phyloP scores from a whole-genome alignment of 257 asterid genomes.

The Solanum ahanhuiri region DNA sequence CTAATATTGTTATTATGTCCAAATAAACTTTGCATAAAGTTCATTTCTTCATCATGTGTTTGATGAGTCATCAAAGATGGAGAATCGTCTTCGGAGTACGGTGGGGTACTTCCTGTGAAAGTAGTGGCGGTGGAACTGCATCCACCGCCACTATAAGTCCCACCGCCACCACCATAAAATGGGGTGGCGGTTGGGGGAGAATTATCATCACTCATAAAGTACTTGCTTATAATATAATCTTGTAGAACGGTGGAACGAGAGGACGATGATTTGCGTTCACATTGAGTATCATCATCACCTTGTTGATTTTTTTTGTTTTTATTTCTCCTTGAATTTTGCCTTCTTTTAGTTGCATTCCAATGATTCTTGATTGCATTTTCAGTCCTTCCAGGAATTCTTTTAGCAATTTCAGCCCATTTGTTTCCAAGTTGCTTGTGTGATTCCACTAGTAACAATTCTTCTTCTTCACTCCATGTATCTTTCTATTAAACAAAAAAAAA shows the following conservation, averaged over 20 bases:
- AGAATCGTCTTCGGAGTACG: slow-evolving; percentile 8
- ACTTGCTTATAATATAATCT: slow-evolving; percentile 38
- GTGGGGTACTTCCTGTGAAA: neutral
- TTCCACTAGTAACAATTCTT: slow-evolving; percentile 45
- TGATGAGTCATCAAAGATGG: slow-evolving; percentile 23
- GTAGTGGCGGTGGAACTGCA: neutral
- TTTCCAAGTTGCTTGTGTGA: slow-evolving; percentile 50
- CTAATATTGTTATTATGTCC: neutral
- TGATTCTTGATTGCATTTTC: slow-evolving; percentile 83
- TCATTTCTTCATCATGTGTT: slow-evolving; percentile 38
- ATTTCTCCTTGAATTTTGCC: slow-evolving; percentile 36
- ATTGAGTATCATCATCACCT: neutral
- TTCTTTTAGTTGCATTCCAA: slow-evolving; percentile 72
- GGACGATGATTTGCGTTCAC: neutral
- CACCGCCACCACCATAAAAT: neutral
- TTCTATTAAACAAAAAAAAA: slow-evolving; percentile 21
- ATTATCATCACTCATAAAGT: neutral
- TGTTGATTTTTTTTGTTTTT: slow-evolving; percentile 19
- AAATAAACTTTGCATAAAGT: slow-evolving; percentile 39
- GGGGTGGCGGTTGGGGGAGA: neutral
- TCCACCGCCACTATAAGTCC: neutral
- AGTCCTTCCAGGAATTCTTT: slow-evolving; percentile 53
- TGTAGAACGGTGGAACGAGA: slow-evolving; percentile 31
- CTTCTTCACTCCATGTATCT: slow-evolving; percentile 61
- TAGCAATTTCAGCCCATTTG: slow-evolving; percentile 73